A percentile compares a stretch with the other conserved stretches of the same genome.
phyloP scores from a whole-genome alignment of 2,329 filamentous ascomycete genomes.

The Sclerotinia glacialis region DNA sequence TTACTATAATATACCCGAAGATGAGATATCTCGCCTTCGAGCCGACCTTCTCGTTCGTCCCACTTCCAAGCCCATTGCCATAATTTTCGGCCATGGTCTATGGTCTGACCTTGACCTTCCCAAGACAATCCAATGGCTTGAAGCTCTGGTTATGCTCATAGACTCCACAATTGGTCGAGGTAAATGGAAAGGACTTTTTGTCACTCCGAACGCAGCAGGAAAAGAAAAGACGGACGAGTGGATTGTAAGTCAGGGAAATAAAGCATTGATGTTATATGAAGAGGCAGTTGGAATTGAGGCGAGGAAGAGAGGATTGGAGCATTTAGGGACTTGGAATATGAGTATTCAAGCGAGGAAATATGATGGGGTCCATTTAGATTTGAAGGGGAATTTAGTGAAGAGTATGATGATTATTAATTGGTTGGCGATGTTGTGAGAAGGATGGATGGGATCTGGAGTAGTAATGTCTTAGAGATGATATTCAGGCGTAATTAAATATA shows the following conservation, averaged over 20 bases:
- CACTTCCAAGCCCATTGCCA: slow-evolving; percentile 39
- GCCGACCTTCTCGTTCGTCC: slow-evolving; percentile 37
- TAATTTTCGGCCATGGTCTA: slow-evolving; percentile 48
- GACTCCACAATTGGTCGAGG: slow-evolving; percentile 19
- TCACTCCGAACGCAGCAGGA: slow-evolving; percentile 49
- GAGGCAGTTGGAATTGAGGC: slow-evolving; percentile 36
- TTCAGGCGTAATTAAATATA: too few species aligned
- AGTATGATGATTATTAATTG: slow-evolving; percentile 51
- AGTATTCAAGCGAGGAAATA: slow-evolving; percentile 48
- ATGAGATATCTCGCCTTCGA: slow-evolving; percentile 44
- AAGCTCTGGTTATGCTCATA: slow-evolving; percentile 40
- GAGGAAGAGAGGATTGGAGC: slow-evolving; percentile 43
- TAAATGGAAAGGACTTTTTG: slow-evolving; percentile 36
- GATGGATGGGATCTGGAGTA: neutral
- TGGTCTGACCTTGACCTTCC: slow-evolving; percentile 48
- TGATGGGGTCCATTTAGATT: slow-evolving; percentile 49
- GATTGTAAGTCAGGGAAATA: slow-evolving; percentile 48
- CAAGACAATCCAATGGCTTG: slow-evolving; percentile 44
- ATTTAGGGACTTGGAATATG: slow-evolving; percentile 52
- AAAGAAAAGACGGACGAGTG: slow-evolving; percentile 48
- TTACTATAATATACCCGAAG: slow-evolving; percentile 43
- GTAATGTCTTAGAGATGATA: too few species aligned
- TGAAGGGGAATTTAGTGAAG: slow-evolving; percentile 49
- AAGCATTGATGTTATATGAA: slow-evolving; percentile 48
- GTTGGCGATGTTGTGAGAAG: slow-evolving; percentile 35